Evolutionary conservation across 2,329 filamentous ascomycete genomes (phyloP).

Genomic region (Alternaria sp.): DNA sequence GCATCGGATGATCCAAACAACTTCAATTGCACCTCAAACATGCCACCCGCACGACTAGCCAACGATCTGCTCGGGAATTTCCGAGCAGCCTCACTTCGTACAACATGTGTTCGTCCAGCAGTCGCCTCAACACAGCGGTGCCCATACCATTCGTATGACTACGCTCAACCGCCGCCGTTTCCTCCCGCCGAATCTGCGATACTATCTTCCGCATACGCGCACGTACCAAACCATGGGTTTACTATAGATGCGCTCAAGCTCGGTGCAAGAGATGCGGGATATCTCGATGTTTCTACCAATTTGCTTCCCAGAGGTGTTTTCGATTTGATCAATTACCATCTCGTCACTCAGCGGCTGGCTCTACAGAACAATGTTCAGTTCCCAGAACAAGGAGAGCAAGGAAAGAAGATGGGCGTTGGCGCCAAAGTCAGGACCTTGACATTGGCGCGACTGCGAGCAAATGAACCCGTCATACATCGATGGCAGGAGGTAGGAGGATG

Average conservation of each 20-base stretch:
- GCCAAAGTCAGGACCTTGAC: constrained; percentile 74
- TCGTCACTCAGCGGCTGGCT: constrained; percentile 70
- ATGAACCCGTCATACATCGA: constrained; percentile 73
- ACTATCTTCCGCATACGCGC: constrained; percentile 78
- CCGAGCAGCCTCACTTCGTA: constrained; percentile 27
- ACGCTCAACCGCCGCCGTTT: constrained; percentile 65
- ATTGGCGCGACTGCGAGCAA: constrained; percentile 79
- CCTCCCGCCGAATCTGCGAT: constrained; percentile 75
- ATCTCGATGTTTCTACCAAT: constrained; percentile 84
- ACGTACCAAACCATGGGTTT: constrained; percentile 86
- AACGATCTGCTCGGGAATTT: constrained; percentile 34
- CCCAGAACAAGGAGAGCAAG: constrained; percentile 40
- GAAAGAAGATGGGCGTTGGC: constrained; percentile 59
- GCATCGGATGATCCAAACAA: constrained; percentile 24
- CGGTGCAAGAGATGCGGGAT: constrained; percentile 84
- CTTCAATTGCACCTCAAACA: constrained; percentile 24
- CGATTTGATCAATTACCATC: constrained; percentile 80
- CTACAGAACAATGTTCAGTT: constrained; percentile 62
- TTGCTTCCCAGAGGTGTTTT: constrained; percentile 82
- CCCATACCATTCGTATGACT: constrained; percentile 49
- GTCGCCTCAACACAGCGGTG: constrained; percentile 28
- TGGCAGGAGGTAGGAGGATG: constrained; percentile 80
- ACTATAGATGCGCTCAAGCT: constrained; percentile 74
- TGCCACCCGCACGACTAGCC: constrained; percentile 39
- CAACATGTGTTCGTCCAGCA: constrained; percentile 15